Evolutionary conservation across 768 basidiomycete species (phyloP).

Genomic region (Melanogaster broomeanus): DNA sequence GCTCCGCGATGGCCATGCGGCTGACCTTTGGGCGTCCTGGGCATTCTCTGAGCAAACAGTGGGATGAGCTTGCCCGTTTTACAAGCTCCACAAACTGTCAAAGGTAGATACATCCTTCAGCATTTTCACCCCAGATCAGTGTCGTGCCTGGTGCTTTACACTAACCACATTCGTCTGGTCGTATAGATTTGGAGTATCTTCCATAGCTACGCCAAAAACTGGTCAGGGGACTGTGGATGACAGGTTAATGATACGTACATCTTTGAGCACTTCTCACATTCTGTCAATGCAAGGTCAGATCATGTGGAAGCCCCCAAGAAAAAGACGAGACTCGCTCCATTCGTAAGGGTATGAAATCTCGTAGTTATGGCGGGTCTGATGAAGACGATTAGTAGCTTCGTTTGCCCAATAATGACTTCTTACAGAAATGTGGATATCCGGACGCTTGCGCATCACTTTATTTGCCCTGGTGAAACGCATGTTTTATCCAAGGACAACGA

Average conservation of each 20-base stretch:
- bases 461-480: constrained; percentile 49
- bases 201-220: constrained; percentile 55
- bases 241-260: constrained; percentile 42
- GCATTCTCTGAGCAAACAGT: constrained; percentile 47
- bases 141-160: constrained; percentile 5
- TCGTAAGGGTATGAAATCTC: constrained; percentile 72
- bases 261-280: constrained; percentile 63
- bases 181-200: constrained; percentile 72
- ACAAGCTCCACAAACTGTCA: constrained; percentile 67
- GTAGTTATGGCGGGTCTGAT: constrained; percentile 70
- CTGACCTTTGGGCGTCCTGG: constrained; percentile 39
- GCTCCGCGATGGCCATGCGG: constrained; percentile 44
- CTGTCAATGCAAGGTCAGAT: constrained; percentile 34
- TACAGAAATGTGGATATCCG: constrained; percentile 75
- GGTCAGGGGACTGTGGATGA: constrained; percentile 4
- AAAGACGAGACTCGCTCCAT: constrained; percentile 57
- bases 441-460: constrained; percentile 65
- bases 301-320: not conserved
- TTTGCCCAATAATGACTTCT: constrained; percentile 13
- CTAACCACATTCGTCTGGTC: constrained; percentile 63
- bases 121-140: not conserved
- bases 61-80: constrained; percentile 59
- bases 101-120: not conserved
- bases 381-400: not conserved
- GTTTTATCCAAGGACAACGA: not conserved